These are phyloP conservation scores for Colletotrichum paranaense DNA, from an alignment of 2,329 filamentous ascomycete species.

Conservation along the genomic window DNA sequence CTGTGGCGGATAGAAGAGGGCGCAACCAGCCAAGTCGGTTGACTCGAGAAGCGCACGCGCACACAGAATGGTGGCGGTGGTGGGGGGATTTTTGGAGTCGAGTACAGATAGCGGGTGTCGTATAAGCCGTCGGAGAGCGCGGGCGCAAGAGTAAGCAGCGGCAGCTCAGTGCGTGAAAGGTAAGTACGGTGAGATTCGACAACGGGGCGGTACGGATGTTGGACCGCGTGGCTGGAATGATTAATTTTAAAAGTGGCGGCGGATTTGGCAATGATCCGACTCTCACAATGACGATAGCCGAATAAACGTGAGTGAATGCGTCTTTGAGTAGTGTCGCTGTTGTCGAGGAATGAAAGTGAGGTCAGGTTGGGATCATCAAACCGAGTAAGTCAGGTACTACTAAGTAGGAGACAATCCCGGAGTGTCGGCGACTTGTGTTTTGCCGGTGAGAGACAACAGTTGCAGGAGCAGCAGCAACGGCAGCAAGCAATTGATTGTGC, in stretches of 20 bases:
- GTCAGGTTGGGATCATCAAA: neutral
- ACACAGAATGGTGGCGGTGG: neutral
- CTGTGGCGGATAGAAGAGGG: slow-evolving; percentile 6
- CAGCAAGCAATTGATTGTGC: neutral
- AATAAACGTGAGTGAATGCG: neutral
- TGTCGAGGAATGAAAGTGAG: slow-evolving; percentile 15
- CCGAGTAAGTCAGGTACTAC: neutral
- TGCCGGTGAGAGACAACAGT: neutral
- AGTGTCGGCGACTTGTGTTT: neutral
- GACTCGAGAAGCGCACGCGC: neutral
- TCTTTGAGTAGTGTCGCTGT: neutral
- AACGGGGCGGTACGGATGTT: neutral
- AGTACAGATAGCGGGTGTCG: slow-evolving; percentile 3
- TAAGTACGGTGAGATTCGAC: slow-evolving; percentile 6
- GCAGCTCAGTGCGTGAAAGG: slow-evolving; percentile 2
- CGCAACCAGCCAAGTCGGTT: slow-evolving; percentile 10
- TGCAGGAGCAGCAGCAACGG: neutral
- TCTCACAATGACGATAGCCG: neutral
- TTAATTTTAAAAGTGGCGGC: slow-evolving; percentile 22
- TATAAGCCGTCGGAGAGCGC: slow-evolving; percentile 28
- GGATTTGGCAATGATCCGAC: slow-evolving; percentile 16
- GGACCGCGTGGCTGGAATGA: slow-evolving; percentile 19
- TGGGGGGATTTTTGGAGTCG: slow-evolving; percentile 1
- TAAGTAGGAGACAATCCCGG: neutral
- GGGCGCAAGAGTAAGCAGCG: slow-evolving; percentile 2